A percentile compares a stretch with the other conserved stretches of the same genome.
These are phyloP conservation scores for Neofusicoccum parvum DNA, from an alignment of 2,329 filamentous ascomycete genomes.

Conservation along the genomic window DNA sequence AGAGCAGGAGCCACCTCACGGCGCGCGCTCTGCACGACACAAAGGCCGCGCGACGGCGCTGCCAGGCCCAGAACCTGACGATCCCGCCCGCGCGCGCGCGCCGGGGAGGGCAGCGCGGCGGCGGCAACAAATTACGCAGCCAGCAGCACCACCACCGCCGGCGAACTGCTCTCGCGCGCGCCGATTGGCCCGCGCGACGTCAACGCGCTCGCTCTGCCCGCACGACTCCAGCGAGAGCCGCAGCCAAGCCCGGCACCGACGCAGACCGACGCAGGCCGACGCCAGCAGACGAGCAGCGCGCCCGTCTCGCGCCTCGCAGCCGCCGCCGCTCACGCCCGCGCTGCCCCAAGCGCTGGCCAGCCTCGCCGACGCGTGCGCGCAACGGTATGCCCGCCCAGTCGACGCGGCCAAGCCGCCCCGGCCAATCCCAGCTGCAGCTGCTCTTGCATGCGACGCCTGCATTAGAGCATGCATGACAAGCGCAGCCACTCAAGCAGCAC, in stretches of 20 bases:
- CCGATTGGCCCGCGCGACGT: conserved; percentile 8
- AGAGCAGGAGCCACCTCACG: conserved; percentile 7
- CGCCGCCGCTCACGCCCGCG: not conserved
- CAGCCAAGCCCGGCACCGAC: conserved; percentile 13
- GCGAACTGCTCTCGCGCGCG: not conserved
- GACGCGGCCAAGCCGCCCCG: not conserved
- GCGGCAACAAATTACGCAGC: conserved; percentile 7
- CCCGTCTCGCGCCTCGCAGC: too few species aligned
- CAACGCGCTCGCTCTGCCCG: too few species aligned
- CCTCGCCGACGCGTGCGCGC: not conserved
- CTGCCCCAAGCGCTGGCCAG: not conserved
- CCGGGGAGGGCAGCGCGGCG: not conserved
- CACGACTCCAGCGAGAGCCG: conserved; percentile 8
- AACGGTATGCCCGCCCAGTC: conserved; percentile 12
- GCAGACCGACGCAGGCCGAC: not conserved
- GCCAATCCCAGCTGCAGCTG: conserved; percentile 18
- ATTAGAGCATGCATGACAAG: conserved; percentile 21
- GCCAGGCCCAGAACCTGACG: conserved; percentile 14
- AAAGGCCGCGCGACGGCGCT: not conserved
- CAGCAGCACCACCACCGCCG: too few species aligned
- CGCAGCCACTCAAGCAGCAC: conserved; percentile 17
- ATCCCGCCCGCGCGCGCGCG: not conserved
- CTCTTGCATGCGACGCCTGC: conserved; percentile 17
- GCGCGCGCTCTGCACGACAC: conserved; percentile 9
- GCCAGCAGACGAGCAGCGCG: too few species aligned